A percentile compares a stretch with the other conserved stretches of the same genome.
Conservation (phyloP, 108 stramenopile species). For the Fragilariopsis cylindrus region DNA sequence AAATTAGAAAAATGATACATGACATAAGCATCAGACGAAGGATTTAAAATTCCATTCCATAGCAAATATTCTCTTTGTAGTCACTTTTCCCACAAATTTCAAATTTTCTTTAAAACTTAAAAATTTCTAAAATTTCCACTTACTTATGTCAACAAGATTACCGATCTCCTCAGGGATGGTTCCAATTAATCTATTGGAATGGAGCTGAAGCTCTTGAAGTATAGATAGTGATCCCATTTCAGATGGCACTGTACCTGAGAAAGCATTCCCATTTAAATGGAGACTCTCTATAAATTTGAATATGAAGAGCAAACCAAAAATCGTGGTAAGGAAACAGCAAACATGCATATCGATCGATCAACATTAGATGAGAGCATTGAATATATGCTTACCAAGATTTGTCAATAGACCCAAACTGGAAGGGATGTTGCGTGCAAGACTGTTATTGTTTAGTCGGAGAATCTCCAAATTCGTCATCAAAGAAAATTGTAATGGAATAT, state of each 20-base stretch:
- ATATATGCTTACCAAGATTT: slow-evolving; percentile 34
- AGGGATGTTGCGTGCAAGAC: slow-evolving; percentile 36
- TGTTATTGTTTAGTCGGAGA: slow-evolving; percentile 31
- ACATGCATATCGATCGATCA: not conserved
- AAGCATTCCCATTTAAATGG: slow-evolving; percentile 24
- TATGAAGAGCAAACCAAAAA: not conserved
- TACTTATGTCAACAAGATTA: slow-evolving; percentile 19
- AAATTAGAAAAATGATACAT: not conserved
- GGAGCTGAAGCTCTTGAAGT: slow-evolving; percentile 22
- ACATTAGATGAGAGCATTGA: not conserved
- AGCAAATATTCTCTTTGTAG: too few species aligned
- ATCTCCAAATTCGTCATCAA: slow-evolving; percentile 41
- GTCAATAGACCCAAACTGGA: slow-evolving; percentile 31
- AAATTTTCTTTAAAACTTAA: not conserved
- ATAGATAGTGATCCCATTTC: slow-evolving; percentile 18
- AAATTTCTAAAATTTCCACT: not conserved
- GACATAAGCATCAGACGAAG: not conserved
- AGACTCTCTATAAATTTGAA: slow-evolving; percentile 9
- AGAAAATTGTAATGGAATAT: slow-evolving; percentile 63
- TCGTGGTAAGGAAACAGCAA: not conserved
- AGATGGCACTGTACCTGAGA: slow-evolving; percentile 29
- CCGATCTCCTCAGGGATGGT: slow-evolving; percentile 25
- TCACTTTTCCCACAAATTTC: not conserved
- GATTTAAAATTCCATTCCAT: not conserved
- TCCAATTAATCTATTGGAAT: slow-evolving; percentile 23